Base-by-base conservation (phyloP, 441 rosid genomes). In the Populus tomentosa region DNA sequence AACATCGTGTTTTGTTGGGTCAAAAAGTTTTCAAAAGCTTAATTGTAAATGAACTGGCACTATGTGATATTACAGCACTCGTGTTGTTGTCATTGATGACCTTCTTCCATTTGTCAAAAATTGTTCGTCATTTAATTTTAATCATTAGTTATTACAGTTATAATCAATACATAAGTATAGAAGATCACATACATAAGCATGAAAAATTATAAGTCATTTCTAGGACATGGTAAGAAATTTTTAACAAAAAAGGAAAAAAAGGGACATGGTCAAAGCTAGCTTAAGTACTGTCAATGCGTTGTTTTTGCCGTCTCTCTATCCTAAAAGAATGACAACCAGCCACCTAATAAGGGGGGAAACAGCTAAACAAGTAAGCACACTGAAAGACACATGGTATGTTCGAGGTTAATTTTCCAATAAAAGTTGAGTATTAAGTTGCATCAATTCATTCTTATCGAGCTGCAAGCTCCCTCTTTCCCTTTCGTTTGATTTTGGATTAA, bases 41-140 rank as follows among this genome's bases (percentile, higher is more conserved):
- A 16, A 50, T 50, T 50, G 59, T 18, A 50, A 50, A 50, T 50
- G 59, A 50, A 50, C n/a, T 18, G 59, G 59, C n/a, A 50, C 59
- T 16, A 50, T 16, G 7, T 14, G 59, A 50, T 14, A 16, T 38
- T 78, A 76, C 85, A 80, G 83, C 71, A 82, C 79, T 83, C 62
- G 21, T 64, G 83, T 83, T 80, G 86, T 69, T 84, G 87, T 83
- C 88, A 77, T 79, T 75, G 85, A 79, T 70, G 75, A 81, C 74
- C 74, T 80, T 74, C 72, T 73, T 85, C 88, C 86, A 82, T 83
- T 83, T 82, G 88, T 84, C 7, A 50, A 50, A 16, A 50, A 50
- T 1, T 50, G n/a, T 50, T 50, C 16, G 16, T 46, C 16, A 46
- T 4, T 46, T 46, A 14, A 10, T 56, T 63, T 5, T 35, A 10